Evolutionary conservation across 257 asterid species (phyloP).

Genomic region (Forsythia suspensa): DNA sequence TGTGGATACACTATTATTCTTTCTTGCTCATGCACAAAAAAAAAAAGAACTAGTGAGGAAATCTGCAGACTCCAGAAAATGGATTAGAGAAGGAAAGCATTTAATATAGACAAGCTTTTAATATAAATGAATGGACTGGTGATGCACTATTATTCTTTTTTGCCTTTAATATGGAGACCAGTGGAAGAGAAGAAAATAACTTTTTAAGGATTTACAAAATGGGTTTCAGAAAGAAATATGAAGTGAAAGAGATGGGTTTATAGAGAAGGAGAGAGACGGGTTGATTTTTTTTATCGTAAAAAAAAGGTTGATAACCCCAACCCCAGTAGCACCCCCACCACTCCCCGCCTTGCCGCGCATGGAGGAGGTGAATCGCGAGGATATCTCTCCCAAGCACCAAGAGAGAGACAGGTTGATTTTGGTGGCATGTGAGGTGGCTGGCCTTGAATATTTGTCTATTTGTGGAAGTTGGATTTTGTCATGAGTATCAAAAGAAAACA

Average conservation of each 20-base stretch:
- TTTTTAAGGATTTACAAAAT: constrained; percentile 30
- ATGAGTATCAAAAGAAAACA: neutral
- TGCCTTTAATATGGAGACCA: too few species aligned
- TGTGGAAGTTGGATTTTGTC: constrained; percentile 69
- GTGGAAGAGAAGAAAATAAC: neutral
- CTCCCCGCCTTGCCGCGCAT: too few species aligned
- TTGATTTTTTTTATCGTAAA: too few species aligned
- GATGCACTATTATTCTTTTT: too few species aligned
- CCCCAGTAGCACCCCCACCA: too few species aligned
- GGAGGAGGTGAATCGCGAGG: too few species aligned
- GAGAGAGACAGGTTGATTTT: too few species aligned
- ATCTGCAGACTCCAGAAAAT: constrained; percentile 23
- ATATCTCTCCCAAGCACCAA: too few species aligned
- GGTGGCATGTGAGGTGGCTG: constrained; percentile 13
- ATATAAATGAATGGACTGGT: too few species aligned
- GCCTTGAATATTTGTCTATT: constrained; percentile 51
- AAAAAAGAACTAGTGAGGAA: constrained; percentile 35
- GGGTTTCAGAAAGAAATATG: neutral
- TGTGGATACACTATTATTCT: constrained; percentile 28
- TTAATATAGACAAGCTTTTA: too few species aligned
- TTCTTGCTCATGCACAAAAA: constrained; percentile 30
- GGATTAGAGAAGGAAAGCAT: too few species aligned
- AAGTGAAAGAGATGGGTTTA: neutral
- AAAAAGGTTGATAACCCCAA: too few species aligned
- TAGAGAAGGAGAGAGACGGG: constrained; percentile 18